phyloP scores from a whole-genome alignment of 129 eudicot species.

The Heracleum sosnowskyi region DNA sequence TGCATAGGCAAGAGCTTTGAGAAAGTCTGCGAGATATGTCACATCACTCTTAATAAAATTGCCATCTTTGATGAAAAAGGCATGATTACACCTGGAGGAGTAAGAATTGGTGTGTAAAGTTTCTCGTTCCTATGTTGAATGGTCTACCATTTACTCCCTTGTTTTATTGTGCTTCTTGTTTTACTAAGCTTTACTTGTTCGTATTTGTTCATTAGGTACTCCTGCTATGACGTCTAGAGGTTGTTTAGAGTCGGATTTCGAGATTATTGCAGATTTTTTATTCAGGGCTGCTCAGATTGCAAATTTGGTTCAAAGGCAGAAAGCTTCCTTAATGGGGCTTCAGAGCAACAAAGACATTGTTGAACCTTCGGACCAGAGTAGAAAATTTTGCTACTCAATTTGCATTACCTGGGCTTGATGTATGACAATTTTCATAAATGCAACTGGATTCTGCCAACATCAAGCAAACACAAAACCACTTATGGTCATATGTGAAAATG shows the following conservation, averaged over 20 bases:
- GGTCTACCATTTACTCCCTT: slow-evolving; percentile 61
- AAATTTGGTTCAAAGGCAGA: slow-evolving; percentile 53
- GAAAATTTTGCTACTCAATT: slow-evolving; percentile 78
- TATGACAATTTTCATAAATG: slow-evolving; percentile 4
- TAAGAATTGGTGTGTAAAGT: slow-evolving; percentile 74
- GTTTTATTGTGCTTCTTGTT: background rate
- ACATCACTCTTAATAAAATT: slow-evolving; percentile 79
- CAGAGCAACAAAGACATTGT: slow-evolving; percentile 72
- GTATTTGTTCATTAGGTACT: slow-evolving; percentile 44
- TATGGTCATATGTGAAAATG: background rate
- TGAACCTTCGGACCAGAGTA: slow-evolving; percentile 59
- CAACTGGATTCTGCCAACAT: slow-evolving; percentile 10
- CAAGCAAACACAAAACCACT: background rate
- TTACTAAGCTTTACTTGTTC: background rate
- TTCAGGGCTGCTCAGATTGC: slow-evolving; percentile 78
- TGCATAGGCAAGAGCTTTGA: slow-evolving; percentile 72
- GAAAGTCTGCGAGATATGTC: slow-evolving; percentile 87
- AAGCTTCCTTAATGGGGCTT: slow-evolving; percentile 66
- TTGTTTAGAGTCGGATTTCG: slow-evolving; percentile 84
- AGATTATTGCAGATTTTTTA: slow-evolving; percentile 75
- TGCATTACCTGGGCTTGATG: slow-evolving; percentile 85
- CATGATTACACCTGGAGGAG: slow-evolving; percentile 82
- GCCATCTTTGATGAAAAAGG: slow-evolving; percentile 85
- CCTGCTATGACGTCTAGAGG: slow-evolving; percentile 99
- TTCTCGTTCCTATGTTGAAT: background rate